Evolutionary conservation across 108 stramenopile genomes (phyloP), one percentile per base, ranked within the genome.

Genomic region (Nannochloropsis granulata): DNA sequence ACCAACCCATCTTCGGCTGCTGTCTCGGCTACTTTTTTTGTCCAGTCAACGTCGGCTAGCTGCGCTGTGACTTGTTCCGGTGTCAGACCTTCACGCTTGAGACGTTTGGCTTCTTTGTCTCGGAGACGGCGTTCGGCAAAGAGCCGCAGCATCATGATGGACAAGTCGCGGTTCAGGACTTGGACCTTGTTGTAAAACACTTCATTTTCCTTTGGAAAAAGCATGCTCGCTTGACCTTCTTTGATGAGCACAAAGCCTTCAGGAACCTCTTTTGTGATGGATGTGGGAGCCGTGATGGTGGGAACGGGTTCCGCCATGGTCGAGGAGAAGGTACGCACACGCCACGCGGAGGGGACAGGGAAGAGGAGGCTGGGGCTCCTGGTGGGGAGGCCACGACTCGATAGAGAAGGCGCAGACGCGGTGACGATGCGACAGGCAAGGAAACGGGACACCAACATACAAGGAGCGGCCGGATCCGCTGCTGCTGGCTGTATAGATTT

Each of bases 171-270:
- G 90, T 99, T 99, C 83, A 97, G 94, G 12, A 97, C 96, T 91
- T 99, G 98, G 23, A 96, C 97, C 16, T 94, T 95, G 86, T 99
- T 99, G 94, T 99, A 99, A 90, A 99, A 99, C 43, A 98, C 98
- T 34, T 88, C 87, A 81, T 88, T 88, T 14, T 84, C 84, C 25
- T 84, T 81, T 23, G 84, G 81, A 23, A 88, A 88, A 21, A 81
- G 83, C 43, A 88, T 88, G 45, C 83, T 80, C 16, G 87, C 87
- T 45, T 88, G 84, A 2, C 87, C 87, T 24, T 71, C 56, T 11
- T 71, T 71, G 56, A 71, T 71, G 0, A 71, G 56, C 56, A 71
- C n/a, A 71, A 71, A 71, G 16, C 56, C 56, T 71, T 71, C 11
- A n/a, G 56, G 56, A 10, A 71, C n/a, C n/a, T 71, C 56, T n/a